These are phyloP conservation scores for Hermanozyma aechmeae DNA, from an alignment of 805 yeast species.

Conservation along the genomic window DNA sequence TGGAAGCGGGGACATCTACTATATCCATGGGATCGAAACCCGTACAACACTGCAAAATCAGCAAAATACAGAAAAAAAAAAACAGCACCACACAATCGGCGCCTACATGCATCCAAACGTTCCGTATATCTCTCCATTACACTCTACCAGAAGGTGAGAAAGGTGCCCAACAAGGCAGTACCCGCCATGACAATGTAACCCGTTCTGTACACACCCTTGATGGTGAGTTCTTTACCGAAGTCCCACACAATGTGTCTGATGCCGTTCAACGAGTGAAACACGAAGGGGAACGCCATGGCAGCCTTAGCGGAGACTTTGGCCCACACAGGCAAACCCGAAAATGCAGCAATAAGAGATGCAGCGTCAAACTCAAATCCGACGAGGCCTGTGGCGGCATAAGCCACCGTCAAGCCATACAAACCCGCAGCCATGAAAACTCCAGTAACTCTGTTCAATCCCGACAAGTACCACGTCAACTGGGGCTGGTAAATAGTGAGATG, in stretches of 20 bases:
- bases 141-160: constrained; percentile 41
- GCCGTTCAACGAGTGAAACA: constrained; percentile 81
- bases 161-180: constrained; percentile 49
- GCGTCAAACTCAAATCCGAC: constrained; percentile 49
- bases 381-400: constrained; percentile 63
- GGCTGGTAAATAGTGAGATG: constrained; percentile 86
- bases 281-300: constrained; percentile 70
- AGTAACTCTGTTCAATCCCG: constrained; percentile 77
- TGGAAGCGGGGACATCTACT: too few relatives aligned
- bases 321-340: constrained; percentile 56
- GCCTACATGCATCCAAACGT: too few relatives aligned
- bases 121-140: too few relatives aligned
- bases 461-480: constrained; percentile 76
- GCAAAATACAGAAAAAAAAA: too few relatives aligned
- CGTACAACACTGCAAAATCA: too few relatives aligned
- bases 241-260: constrained; percentile 95
- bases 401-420: constrained; percentile 68
- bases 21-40: too few relatives aligned
- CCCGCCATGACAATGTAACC: constrained; percentile 78
- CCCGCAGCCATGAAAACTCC: constrained; percentile 77
- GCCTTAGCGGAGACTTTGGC: constrained; percentile 60
- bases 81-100: too few relatives aligned
- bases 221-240: constrained; percentile 65
- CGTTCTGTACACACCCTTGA: constrained; percentile 86
- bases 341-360: constrained; percentile 40